Conservation (phyloP, 73 alveolate genomes). For the Durusdinium trenchii region DNA sequence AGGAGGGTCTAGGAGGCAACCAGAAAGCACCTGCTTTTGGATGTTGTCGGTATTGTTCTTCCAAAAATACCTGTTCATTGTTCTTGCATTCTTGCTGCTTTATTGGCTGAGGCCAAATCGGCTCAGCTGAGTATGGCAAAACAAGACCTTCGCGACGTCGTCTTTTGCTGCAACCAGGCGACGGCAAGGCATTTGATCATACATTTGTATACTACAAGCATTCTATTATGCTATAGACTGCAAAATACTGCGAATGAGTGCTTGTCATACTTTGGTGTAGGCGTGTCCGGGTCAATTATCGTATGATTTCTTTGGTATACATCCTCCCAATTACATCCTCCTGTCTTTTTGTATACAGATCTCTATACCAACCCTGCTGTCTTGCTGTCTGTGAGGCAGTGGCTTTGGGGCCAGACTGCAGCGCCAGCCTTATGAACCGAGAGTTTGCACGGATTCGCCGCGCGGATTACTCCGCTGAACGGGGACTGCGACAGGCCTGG, state of each 20-base stretch:
- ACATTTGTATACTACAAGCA: too few species aligned
- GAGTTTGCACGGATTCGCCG: background rate
- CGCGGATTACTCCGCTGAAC: background rate
- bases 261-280: too few species aligned
- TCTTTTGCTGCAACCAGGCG: conserved; percentile 49
- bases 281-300: too few species aligned
- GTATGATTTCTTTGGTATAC: too few species aligned
- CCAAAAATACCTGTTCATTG: too few species aligned
- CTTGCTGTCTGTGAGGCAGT: background rate
- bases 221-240: too few species aligned
- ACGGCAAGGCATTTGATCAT: background rate
- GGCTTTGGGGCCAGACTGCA: conserved; percentile 52
- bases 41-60: background rate
- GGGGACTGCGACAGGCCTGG: background rate
- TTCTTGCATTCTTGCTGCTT: too few species aligned
- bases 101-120: conserved; percentile 45
- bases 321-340: too few species aligned
- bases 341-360: background rate
- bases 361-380: background rate
- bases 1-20: background rate
- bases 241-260: too few species aligned
- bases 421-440: background rate
- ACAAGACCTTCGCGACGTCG: conserved; percentile 16
- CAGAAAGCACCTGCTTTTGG: background rate
- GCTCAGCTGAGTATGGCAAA: conserved; percentile 36